Conservation (phyloP, 768 basidiomycete species). For the Boletus reticuloceps region DNA sequence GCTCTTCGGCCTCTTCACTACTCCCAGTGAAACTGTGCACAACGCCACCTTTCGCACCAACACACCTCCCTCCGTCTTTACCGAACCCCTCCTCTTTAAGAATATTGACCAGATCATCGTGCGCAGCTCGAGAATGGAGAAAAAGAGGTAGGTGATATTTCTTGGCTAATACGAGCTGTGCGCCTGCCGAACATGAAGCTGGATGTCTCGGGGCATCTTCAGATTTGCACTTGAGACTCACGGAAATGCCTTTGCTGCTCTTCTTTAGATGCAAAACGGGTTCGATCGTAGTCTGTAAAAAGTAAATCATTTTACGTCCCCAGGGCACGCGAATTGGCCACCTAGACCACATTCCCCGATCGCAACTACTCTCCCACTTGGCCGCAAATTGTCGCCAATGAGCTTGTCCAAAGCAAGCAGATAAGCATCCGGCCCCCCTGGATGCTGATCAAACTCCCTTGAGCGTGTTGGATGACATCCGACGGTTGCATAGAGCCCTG, state of each 20-base stretch:
- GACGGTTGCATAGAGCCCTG: conserved; percentile 69
- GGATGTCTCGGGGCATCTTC: neutral
- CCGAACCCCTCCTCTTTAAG: conserved; percentile 66
- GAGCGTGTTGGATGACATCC: conserved; percentile 82
- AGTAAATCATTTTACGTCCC: neutral
- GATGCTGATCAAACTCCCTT: conserved; percentile 58
- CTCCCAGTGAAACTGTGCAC: conserved; percentile 83
- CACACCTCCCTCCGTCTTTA: conserved; percentile 47
- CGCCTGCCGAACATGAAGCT: conserved; percentile 28
- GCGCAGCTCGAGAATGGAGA: conserved; percentile 78
- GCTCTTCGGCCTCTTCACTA: conserved; percentile 56
- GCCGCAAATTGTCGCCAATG: conserved; percentile 46
- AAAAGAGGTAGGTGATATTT: conserved; percentile 75
- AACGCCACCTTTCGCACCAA: conserved; percentile 69
- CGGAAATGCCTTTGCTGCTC: conserved; percentile 67
- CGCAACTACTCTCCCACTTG: conserved; percentile 61
- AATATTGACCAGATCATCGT: conserved; percentile 63
- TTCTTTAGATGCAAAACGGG: conserved; percentile 58
- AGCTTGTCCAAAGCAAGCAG: conserved; percentile 55
- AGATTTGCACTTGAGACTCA: conserved; percentile 26
- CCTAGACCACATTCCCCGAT: conserved; percentile 82
- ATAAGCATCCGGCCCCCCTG: conserved; percentile 59
- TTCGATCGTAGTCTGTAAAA: conserved; percentile 69
- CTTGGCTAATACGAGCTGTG: conserved; percentile 64
- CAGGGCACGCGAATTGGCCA: conserved; percentile 21